Evolutionary conservation across 2,329 filamentous ascomycete species (phyloP).

Genomic region (Dactylellina haptotyla): DNA sequence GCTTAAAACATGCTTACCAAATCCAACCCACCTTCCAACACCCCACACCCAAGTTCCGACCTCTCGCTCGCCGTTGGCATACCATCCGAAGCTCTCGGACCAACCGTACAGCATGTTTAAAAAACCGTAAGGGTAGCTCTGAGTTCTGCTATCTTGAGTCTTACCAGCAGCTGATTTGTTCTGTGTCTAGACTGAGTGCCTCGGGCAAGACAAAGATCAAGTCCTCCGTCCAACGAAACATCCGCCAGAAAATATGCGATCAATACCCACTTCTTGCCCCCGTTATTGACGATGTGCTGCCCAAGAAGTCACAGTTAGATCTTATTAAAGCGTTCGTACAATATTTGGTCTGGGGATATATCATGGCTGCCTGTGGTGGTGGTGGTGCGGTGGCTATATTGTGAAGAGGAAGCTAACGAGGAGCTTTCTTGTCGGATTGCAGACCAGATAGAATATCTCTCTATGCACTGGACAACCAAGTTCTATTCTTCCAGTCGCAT

Average conservation of each 20-base stretch:
- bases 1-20: constrained; percentile 49
- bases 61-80: neutral
- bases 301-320: constrained; percentile 91
- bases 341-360: constrained; percentile 11
- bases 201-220: constrained; percentile 93
- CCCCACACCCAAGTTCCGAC: constrained; percentile 32
- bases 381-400: neutral
- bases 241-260: constrained; percentile 82
- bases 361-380: neutral
- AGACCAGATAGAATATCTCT: constrained; percentile 86
- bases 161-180: constrained; percentile 10
- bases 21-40: constrained; percentile 30
- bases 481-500: constrained; percentile 91
- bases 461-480: constrained; percentile 80
- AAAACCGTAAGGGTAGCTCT: constrained; percentile 76
- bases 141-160: neutral
- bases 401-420: constrained; percentile 6
- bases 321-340: constrained; percentile 75
- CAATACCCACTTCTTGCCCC: constrained; percentile 87
- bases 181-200: constrained; percentile 71
- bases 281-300: constrained; percentile 91
- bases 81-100: constrained; percentile 8
- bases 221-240: constrained; percentile 87
- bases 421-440: neutral
- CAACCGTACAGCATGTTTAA: constrained; percentile 78